These are phyloP conservation scores for Fomes fomentarius DNA, from an alignment of 1,284 basidiomycete species.

Conservation along the genomic window DNA sequence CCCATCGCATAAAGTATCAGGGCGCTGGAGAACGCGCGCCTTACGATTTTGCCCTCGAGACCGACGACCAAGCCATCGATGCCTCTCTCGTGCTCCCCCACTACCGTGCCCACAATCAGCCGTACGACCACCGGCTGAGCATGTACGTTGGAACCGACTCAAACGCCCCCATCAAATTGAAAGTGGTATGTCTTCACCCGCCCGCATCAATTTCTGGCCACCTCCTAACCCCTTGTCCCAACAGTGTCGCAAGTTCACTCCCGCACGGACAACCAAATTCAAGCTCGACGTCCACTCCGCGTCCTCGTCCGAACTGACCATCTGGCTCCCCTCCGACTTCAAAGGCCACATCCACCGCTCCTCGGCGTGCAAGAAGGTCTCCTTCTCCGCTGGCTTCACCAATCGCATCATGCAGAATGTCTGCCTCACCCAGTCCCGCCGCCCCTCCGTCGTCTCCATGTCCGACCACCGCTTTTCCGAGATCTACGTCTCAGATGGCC, in stretches of 20 bases:
- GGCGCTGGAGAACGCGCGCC: conserved; percentile 31
- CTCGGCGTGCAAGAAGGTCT: conserved; percentile 43
- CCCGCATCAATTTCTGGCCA: not conserved
- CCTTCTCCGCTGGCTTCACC: conserved; percentile 71
- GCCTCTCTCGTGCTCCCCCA: conserved; percentile 71
- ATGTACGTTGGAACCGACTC: conserved; percentile 62
- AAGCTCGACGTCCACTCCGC: conserved; percentile 62
- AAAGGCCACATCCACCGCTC: conserved; percentile 63
- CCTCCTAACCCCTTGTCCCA: not conserved
- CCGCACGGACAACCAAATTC: conserved; percentile 55
- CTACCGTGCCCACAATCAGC: conserved; percentile 73
- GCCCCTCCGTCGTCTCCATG: conserved; percentile 33
- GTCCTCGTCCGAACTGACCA: conserved; percentile 60
- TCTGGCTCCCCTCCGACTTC: conserved; percentile 81
- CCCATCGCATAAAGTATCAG: conserved; percentile 34
- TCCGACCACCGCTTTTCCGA: conserved; percentile 33
- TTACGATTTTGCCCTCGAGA: conserved; percentile 68
- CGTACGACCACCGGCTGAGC: conserved; percentile 65
- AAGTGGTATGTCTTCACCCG: conserved; percentile 51
- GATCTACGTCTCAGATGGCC: conserved; percentile 33
- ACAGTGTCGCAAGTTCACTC: conserved; percentile 67
- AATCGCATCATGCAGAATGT: conserved; percentile 69
- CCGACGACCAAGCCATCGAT: conserved; percentile 54
- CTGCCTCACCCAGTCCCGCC: conserved; percentile 50
- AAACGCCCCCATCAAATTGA: conserved; percentile 59